Evolutionary conservation across 805 yeast genomes (phyloP), one percentile per base, ranked within the genome.

Genomic region (Candida sphagnicola): DNA sequence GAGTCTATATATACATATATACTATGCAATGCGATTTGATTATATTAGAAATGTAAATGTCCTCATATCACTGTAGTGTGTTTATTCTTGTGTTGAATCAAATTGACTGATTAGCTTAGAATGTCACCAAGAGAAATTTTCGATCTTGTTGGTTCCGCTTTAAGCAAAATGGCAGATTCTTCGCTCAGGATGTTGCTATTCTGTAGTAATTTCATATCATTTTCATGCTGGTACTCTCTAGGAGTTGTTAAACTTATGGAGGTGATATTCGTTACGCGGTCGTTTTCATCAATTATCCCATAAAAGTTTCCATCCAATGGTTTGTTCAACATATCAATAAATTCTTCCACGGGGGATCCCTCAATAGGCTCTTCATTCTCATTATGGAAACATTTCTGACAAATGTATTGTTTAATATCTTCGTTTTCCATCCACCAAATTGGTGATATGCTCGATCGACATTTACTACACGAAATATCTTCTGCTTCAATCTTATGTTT

Each of bases 361-460:
- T 31, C 37, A 6, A 34, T 42, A 1, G 37, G 47, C 4, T 40
- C 42, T 1, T 42, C 48, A 12, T 46, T 42, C 18, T 39, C 42
- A 15, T 38, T 37, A 35, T 59, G 64, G 39, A 57, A 53, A 39
- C 72, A 66, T 8, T 54, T 47, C 36, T 65, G 70, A 35, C 72
- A 66, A 12, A 11, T 25, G 16, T 13, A 17, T 2, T 8, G 13
- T 11, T 18, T 13, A 17, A 12, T 28, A 6, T 40, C 31, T 15
- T 35, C 38, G 31, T 34, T 18, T 4, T 32, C 28, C 10, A 38
- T 33, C 69, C 70, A 61, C 72, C 72, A 66, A 28, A 57, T 57
- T 5, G 72, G 72, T 3, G 70, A 59, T 4, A 55, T 51, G 1
- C 35, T 28, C 1, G 63, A 46, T 2, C 43, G 35, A 44, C 70